Conservation (phyloP, 805 yeast genomes). For the Starmerella gropengiesseri region DNA sequence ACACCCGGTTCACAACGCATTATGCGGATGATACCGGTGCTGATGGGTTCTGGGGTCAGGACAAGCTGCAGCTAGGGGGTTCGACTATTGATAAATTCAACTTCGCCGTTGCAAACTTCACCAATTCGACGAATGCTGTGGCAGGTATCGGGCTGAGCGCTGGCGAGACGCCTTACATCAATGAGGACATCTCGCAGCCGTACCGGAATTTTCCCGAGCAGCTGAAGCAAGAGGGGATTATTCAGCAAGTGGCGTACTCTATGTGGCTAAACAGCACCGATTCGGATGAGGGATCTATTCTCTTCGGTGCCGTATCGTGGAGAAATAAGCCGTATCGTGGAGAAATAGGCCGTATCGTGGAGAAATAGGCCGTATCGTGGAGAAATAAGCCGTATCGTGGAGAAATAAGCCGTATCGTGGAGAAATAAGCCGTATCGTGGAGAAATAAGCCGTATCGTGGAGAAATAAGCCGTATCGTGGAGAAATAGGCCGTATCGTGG, state of each 20-base stretch:
- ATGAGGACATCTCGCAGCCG: slow-evolving; percentile 16
- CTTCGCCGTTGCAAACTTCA: slow-evolving; percentile 61
- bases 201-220: slow-evolving; percentile 29
- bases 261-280: slow-evolving; percentile 33
- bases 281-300: slow-evolving; percentile 29
- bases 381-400: no score
- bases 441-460: no score
- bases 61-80: slow-evolving; percentile 43
- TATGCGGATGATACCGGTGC: slow-evolving; percentile 1
- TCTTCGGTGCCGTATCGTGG: slow-evolving; percentile 39
- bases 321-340: no score
- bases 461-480: no score
- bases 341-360: no score
- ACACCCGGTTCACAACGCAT: not conserved
- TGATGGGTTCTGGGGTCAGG: slow-evolving; percentile 37
- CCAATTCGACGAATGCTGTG: slow-evolving; percentile 55
- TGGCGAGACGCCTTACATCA: slow-evolving; percentile 28
- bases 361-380: no score
- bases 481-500: no score
- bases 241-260: slow-evolving; percentile 35
- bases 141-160: slow-evolving; percentile 31
- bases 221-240: slow-evolving; percentile 34
- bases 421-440: no score
- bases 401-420: no score
- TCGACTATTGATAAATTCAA: slow-evolving; percentile 42